These are phyloP conservation scores for Xerocomus potaroensis DNA, from an alignment of 768 basidiomycete species.

Conservation along the genomic window DNA sequence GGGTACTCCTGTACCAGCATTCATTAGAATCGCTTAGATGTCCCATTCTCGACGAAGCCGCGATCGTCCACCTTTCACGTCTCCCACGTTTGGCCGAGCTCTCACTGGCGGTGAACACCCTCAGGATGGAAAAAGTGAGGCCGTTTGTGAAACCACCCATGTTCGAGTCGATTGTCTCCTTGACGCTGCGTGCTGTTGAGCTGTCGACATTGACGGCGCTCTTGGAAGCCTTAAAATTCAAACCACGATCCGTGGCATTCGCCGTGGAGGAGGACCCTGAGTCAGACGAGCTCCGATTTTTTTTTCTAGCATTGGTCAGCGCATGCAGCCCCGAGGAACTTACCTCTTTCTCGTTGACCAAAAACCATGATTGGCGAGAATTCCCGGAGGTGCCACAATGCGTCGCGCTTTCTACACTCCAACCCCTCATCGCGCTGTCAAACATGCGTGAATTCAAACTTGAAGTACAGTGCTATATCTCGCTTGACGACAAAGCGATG, in stretches of 20 bases:
- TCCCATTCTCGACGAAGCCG: conserved; percentile 17
- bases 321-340: conserved; percentile 12
- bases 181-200: conserved; percentile 6
- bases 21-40: conserved; percentile 16
- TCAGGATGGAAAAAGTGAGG: conserved; percentile 13
- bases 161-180: conserved; percentile 11
- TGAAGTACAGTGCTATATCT: conserved; percentile 18
- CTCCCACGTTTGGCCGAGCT: conserved; percentile 16
- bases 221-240: conserved; percentile 16
- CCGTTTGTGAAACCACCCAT: conserved; percentile 10
- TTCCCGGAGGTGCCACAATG: neutral
- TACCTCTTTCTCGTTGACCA: conserved; percentile 6
- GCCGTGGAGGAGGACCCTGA: conserved; percentile 9
- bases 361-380: neutral
- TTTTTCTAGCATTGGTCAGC: conserved; percentile 17
- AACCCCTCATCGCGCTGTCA: conserved; percentile 14
- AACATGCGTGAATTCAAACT: conserved; percentile 12
- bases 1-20: conserved; percentile 15
- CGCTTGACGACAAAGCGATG: conserved; percentile 21
- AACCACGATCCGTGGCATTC: conserved; percentile 14
- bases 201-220: conserved; percentile 20
- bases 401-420: conserved; percentile 14
- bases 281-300: conserved; percentile 17
- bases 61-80: conserved; percentile 22
- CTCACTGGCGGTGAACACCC: conserved; percentile 13